These are phyloP conservation scores for Fusarium sp. DNA, from an alignment of 2,329 filamentous ascomycete species.

Conservation along the genomic window DNA sequence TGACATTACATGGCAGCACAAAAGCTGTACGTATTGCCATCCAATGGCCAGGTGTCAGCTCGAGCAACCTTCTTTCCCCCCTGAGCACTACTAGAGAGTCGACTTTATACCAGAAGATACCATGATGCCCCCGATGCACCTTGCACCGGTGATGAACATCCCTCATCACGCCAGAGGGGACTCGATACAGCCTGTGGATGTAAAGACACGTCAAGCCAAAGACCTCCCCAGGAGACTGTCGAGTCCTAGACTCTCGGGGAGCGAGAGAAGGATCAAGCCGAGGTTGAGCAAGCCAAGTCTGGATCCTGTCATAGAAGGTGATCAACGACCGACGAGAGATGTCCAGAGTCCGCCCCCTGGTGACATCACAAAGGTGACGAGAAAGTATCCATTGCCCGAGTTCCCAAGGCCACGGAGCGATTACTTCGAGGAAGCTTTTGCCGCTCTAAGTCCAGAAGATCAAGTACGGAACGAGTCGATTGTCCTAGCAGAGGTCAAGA, in stretches of 20 bases:
- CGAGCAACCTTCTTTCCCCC: neutral
- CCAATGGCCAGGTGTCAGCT: neutral
- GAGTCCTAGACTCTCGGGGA: slow-evolving; percentile 9
- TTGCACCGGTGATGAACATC: slow-evolving; percentile 27
- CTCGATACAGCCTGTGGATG: neutral
- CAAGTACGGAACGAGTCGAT: slow-evolving; percentile 65
- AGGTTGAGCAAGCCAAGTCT: slow-evolving; percentile 36
- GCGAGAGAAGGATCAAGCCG: slow-evolving; percentile 35
- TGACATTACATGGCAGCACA: neutral
- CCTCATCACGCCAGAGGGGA: slow-evolving; percentile 6
- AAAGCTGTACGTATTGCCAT: neutral
- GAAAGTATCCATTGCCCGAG: slow-evolving; percentile 34
- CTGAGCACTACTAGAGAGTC: neutral
- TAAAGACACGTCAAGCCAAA: slow-evolving; percentile 14
- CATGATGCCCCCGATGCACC: slow-evolving; percentile 12
- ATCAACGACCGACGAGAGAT: slow-evolving; percentile 34
- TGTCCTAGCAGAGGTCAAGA: slow-evolving; percentile 65
- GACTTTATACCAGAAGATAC: neutral
- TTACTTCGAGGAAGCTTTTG: slow-evolving; percentile 61
- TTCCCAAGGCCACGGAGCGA: slow-evolving; percentile 37
- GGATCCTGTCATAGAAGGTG: slow-evolving; percentile 48
- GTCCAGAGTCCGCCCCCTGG: slow-evolving; percentile 19
- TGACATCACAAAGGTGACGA: slow-evolving; percentile 25
- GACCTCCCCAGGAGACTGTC: neutral
- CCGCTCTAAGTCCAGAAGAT: slow-evolving; percentile 51